Conservation (phyloP, 345 rosid genomes). For the Populus ilicifolia region DNA sequence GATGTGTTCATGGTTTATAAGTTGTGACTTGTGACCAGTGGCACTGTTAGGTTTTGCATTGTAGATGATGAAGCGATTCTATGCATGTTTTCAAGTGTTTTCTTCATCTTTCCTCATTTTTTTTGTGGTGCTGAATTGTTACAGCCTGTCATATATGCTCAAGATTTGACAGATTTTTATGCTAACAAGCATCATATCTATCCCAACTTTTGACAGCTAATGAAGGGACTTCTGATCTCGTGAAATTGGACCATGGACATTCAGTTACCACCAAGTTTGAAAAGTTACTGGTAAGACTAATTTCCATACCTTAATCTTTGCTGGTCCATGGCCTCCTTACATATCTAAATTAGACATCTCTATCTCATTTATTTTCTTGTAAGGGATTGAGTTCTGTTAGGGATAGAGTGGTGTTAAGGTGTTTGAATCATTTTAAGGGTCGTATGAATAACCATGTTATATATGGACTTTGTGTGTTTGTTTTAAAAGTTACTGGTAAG, state of each 20-base stretch:
- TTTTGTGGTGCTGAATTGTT: not conserved
- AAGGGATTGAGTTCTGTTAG: not conserved
- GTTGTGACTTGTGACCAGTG: not conserved
- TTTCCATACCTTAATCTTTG: not conserved
- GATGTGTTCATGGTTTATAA: not conserved
- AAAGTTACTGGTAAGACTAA: constrained; percentile 68
- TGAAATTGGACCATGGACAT: constrained; percentile 45
- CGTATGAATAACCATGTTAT: not conserved
- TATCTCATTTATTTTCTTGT: not conserved
- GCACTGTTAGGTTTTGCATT: not conserved
- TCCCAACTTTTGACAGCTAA: constrained; percentile 31
- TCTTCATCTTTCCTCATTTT: not conserved
- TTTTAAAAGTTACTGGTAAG: constrained; percentile 82
- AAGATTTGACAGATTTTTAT: constrained; percentile 2
- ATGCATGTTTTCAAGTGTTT: constrained; percentile 12
- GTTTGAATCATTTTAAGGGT: not conserved
- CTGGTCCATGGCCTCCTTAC: not conserved
- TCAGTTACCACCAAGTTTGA: constrained; percentile 52
- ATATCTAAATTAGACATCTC: not conserved
- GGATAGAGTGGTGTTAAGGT: not conserved
- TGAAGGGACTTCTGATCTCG: constrained; percentile 29
- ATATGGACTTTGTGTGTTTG: not conserved
- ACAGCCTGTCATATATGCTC: not conserved
- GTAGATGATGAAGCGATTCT: not conserved
- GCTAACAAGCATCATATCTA: constrained; percentile 17